phyloP scores from a whole-genome alignment of 305 asterid species.

The Solanum hybrid region DNA sequence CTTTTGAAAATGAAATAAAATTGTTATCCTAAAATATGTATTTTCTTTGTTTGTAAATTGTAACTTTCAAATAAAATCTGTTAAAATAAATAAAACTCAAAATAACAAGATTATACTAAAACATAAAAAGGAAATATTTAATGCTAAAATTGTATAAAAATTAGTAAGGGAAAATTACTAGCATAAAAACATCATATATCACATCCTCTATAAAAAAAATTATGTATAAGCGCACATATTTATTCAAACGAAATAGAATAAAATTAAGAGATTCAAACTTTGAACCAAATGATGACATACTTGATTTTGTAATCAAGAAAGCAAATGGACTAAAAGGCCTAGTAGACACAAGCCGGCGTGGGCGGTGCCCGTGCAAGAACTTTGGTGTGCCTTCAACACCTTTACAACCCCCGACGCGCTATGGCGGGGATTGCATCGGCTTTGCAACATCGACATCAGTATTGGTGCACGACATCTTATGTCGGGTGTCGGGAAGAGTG shows the following conservation, averaged over 20 bases:
- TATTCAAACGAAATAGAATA: neutral
- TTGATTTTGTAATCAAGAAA: neutral
- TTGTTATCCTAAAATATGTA: neutral
- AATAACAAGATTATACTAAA: neutral
- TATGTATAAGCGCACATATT: neutral
- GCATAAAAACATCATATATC: neutral
- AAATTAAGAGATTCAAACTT: neutral
- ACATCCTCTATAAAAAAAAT: neutral
- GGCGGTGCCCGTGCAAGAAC: neutral
- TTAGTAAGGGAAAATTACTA: neutral
- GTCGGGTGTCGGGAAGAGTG: neutral
- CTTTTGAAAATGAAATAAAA: neutral
- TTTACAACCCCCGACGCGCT: neutral
- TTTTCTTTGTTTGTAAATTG: neutral
- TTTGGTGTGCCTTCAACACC: neutral
- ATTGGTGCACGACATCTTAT: neutral
- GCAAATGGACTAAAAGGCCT: neutral
- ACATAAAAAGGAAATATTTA: neutral
- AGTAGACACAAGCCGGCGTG: neutral
- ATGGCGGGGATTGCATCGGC: neutral
- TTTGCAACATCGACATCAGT: neutral
- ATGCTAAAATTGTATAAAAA: neutral
- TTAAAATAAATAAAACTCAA: neutral
- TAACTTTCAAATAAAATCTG: neutral
- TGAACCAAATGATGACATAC: neutral